These are phyloP conservation scores for Monascus ruber DNA, from an alignment of 2,329 filamentous ascomycete genomes.

Conservation along the genomic window DNA sequence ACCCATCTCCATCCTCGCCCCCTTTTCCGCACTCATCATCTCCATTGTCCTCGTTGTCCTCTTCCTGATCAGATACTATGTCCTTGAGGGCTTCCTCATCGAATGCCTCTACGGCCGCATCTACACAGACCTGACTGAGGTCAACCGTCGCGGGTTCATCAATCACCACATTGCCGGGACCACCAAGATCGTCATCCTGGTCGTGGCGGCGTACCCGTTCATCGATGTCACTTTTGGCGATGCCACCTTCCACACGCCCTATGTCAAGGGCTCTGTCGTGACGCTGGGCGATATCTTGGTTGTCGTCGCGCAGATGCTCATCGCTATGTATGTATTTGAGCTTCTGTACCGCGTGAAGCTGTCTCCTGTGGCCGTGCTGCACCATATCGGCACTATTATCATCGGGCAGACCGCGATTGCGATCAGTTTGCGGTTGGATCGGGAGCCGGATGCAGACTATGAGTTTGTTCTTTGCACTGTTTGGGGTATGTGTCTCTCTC, in stretches of 20 bases:
- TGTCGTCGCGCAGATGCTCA: slow-evolving; percentile 30
- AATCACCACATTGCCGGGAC: slow-evolving; percentile 37
- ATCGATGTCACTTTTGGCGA: slow-evolving; percentile 25
- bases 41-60: slow-evolving; percentile 16
- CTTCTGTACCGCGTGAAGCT: slow-evolving; percentile 32
- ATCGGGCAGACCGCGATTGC: slow-evolving; percentile 35
- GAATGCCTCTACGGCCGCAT: slow-evolving; percentile 21
- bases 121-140: slow-evolving; percentile 26
- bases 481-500: slow-evolving; percentile 22
- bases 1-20: slow-evolving; percentile 13
- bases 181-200: slow-evolving; percentile 31
- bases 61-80: slow-evolving; percentile 33
- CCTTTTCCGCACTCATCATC: slow-evolving; percentile 17
- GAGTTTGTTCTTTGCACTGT: slow-evolving; percentile 29
- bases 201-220: slow-evolving; percentile 33
- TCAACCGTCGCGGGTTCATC: slow-evolving; percentile 30
- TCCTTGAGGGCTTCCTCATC: slow-evolving; percentile 32
- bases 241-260: slow-evolving; percentile 21
- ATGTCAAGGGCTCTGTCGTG: slow-evolving; percentile 16
- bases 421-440: slow-evolving; percentile 18
- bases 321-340: slow-evolving; percentile 39
- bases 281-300: slow-evolving; percentile 33
- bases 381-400: slow-evolving; percentile 31
- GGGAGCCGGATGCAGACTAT: slow-evolving; percentile 21
- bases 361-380: slow-evolving; percentile 30